Base-by-base conservation (phyloP, 495 filamentous ascomycete species). In the Aspergillus sparsus region DNA sequence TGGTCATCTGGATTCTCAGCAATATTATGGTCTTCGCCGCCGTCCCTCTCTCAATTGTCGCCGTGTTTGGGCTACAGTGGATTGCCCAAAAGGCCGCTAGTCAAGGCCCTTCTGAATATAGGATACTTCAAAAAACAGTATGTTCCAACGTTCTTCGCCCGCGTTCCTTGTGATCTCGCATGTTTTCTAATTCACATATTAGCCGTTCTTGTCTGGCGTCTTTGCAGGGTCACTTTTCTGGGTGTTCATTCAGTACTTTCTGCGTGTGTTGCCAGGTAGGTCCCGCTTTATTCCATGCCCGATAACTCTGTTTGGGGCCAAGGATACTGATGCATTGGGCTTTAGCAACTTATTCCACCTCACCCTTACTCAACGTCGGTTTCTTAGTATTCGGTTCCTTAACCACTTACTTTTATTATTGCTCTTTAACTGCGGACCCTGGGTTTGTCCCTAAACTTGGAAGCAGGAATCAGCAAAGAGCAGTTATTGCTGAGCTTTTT, bases 391-490 rank as follows among this genome's bases (percentile, higher is more conserved):
- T 83, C 58, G 88, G 84, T 63, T 73, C 73, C 49, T 67, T 91
- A 33, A 93, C 87, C 7, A 67, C 80, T 34, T 98, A 92, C 73
- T 98, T 98, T 74, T 98, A 97, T 70, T 76, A 85, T 62, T 79
- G 85, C 53, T 87, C 88, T 55, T 95, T 98, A 90, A 71, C 86
- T 13, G 86, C 86, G 66, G 93, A 98, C 67, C 95, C 94, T 0
- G 94, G 94, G 10, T 97, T 86, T 69, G 88, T 98, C n/a, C 94
- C 95, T 0, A 98, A 97, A 70, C 81, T 93, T 62, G 87, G 87
- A 52, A 92, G 92, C 63, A 84, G 94, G 21, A 89, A 86, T 31
- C 87, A 95, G 67, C 93, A 97, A 71, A 91, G 92, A 72, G 87
- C 85, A 27, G 84, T 89, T 56, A 92, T 98, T 62, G 87, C 93